Percentiles rank a stretch among this genome's conserved stretches.
These are phyloP conservation scores for Linderniella brevidens DNA, from an alignment of 257 asterid genomes.

Conservation along the genomic window DNA sequence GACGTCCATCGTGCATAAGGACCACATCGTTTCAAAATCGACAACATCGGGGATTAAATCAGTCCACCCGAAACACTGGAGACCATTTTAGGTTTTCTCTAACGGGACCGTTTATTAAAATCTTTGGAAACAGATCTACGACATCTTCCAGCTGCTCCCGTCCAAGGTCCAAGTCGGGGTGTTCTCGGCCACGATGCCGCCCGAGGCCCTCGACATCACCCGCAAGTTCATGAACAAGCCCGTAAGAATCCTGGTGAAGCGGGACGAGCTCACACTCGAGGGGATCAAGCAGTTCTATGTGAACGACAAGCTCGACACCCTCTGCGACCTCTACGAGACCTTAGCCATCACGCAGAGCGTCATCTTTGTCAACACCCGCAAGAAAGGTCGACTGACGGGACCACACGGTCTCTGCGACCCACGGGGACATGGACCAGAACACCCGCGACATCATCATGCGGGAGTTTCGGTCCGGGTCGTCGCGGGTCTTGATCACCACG, in stretches of 20 bases:
- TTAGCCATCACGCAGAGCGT: conserved; percentile 66
- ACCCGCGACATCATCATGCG: conserved; percentile 75
- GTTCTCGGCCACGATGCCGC: conserved; percentile 74
- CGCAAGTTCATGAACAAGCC: conserved; percentile 70
- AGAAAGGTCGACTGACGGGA: conserved; percentile 74
- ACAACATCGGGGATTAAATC: too few relatives aligned
- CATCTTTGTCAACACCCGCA: conserved; percentile 63
- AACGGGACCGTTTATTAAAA: too few relatives aligned
- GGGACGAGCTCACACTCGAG: conserved; percentile 76
- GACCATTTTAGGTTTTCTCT: too few relatives aligned
- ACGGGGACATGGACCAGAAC: conserved; percentile 83
- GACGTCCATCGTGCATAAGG: too few relatives aligned
- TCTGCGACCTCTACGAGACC: conserved; percentile 64
- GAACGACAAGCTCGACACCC: conserved; percentile 64
- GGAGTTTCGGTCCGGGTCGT: conserved; percentile 60
- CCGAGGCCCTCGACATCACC: conserved; percentile 75
- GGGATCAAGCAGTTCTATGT: conserved; percentile 69
- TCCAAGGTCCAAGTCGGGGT: conserved; percentile 62
- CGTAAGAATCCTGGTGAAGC: conserved; percentile 55
- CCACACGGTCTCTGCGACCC: conserved; percentile 70
- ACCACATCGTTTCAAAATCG: too few relatives aligned
- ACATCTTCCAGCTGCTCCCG: conserved; percentile 66
- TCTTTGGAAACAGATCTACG: conserved; percentile 63
- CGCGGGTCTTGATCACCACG: conserved; percentile 32
- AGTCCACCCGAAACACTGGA: too few relatives aligned